phyloP scores from a whole-genome alignment of 1,139 yeast species.

The Saccharomyces hybrid region DNA sequence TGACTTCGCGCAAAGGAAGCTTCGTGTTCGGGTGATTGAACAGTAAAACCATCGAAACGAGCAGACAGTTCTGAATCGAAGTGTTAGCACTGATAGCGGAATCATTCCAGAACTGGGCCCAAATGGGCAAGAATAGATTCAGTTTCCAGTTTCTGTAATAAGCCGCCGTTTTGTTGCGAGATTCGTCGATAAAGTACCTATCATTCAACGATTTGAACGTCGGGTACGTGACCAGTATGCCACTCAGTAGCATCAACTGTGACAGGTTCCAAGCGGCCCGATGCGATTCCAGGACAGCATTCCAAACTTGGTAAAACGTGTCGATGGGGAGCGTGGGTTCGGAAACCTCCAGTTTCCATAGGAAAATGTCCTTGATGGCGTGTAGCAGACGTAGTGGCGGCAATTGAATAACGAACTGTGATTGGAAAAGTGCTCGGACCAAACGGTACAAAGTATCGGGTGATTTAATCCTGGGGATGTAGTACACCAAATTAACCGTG shows the following conservation, averaged over 20 bases:
- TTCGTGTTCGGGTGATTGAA: background rate
- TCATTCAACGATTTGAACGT: slow-evolving; percentile 17
- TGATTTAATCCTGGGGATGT: slow-evolving; percentile 20
- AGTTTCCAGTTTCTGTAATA: slow-evolving; percentile 19
- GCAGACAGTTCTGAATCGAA: background rate
- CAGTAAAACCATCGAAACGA: background rate
- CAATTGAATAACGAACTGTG: slow-evolving; percentile 8
- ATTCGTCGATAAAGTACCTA: slow-evolving; percentile 19
- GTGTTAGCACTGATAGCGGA: background rate
- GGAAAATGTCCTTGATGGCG: slow-evolving; percentile 18
- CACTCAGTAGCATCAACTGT: slow-evolving; percentile 23
- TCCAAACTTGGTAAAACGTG: slow-evolving; percentile 23
- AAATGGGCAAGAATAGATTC: slow-evolving; percentile 19
- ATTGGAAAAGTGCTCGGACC: slow-evolving; percentile 14
- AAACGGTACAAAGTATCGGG: slow-evolving; percentile 9
- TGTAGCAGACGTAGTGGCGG: slow-evolving; percentile 17
- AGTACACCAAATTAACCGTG: slow-evolving; percentile 21
- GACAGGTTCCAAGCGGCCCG: slow-evolving; percentile 20
- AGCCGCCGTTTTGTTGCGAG: slow-evolving; percentile 10
- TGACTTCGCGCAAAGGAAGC: background rate
- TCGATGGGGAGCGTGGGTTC: slow-evolving; percentile 23
- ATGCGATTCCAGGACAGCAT: slow-evolving; percentile 8
- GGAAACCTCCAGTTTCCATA: slow-evolving; percentile 28
- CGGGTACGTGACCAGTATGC: slow-evolving; percentile 17
- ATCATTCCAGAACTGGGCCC: slow-evolving; percentile 11